phyloP scores from a whole-genome alignment of 257 asterid genomes.

The Fraxinus pennsylvanica region DNA sequence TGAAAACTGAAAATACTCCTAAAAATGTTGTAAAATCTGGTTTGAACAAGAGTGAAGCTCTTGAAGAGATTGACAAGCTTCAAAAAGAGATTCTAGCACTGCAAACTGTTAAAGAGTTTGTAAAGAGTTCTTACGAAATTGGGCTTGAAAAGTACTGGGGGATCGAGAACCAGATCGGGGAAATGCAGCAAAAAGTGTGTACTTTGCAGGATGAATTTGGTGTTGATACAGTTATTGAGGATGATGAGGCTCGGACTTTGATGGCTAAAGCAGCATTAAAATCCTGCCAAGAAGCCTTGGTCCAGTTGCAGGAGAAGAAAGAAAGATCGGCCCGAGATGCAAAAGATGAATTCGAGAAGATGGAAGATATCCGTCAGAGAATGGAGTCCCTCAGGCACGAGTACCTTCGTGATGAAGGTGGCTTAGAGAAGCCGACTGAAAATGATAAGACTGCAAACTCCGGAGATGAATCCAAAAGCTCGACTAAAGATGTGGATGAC shows the following conservation, averaged over 20 bases:
- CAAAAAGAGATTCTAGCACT: constrained; percentile 45
- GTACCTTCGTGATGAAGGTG: constrained; percentile 23
- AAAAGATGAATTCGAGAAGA: constrained; percentile 30
- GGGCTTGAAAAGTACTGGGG: constrained; percentile 37
- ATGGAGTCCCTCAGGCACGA: constrained; percentile 31
- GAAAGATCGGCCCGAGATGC: constrained; percentile 31
- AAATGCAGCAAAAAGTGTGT: constrained; percentile 41
- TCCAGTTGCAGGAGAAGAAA: constrained; percentile 41
- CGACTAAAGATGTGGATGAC: constrained; percentile 14
- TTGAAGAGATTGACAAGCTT: constrained; percentile 44
- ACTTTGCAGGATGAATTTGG: constrained; percentile 44
- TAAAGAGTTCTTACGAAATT: constrained; percentile 44
- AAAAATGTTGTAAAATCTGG: constrained; percentile 31
- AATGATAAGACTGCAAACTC: constrained; percentile 2
- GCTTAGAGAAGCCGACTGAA: constrained; percentile 5
- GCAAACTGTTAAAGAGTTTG: constrained; percentile 50
- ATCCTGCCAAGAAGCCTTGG: constrained; percentile 44
- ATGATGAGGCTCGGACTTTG: constrained; percentile 42
- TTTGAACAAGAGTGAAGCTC: constrained; percentile 37
- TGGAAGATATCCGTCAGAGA: constrained; percentile 40
- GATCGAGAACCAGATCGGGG: constrained; percentile 45
- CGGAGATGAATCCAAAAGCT: constrained; percentile 15
- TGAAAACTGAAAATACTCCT: constrained; percentile 2
- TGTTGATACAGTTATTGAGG: constrained; percentile 31
- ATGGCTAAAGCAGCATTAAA: constrained; percentile 50